Percentiles rank a stretch among this genome's conserved stretches.
Evolutionary conservation across 108 stramenopile species (phyloP).

Genomic region (Cyclostephanos tholiformis): DNA sequence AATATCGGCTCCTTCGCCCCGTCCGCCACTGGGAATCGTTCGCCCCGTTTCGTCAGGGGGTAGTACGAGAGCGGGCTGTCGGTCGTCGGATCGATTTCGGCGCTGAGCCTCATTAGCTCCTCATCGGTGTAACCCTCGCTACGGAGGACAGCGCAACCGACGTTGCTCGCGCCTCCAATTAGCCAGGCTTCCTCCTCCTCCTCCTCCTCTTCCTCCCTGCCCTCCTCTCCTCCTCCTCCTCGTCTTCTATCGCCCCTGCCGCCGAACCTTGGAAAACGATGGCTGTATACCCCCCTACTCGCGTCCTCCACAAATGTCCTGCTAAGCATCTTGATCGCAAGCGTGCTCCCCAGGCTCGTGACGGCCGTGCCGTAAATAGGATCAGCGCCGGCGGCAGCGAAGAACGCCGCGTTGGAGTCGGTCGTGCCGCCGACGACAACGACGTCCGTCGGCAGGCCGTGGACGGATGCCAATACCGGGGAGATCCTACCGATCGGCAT

Average conservation of each 20-base stretch:
- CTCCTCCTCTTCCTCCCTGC: constrained; percentile 89
- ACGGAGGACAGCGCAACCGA: constrained; percentile 89
- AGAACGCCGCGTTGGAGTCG: constrained; percentile 93
- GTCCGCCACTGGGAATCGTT: constrained; percentile 91
- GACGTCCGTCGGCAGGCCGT: constrained; percentile 59
- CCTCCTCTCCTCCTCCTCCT: constrained; percentile 68
- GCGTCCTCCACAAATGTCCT: constrained; percentile 84
- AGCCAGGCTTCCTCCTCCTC: constrained; percentile 76
- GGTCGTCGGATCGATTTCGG: constrained; percentile 66
- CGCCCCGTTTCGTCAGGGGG: constrained; percentile 82
- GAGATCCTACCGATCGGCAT: constrained; percentile 76
- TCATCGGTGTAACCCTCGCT: constrained; percentile 75
- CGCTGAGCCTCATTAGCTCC: constrained; percentile 65
- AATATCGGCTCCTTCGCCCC: constrained; percentile 72
- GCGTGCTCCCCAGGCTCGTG: constrained; percentile 83
- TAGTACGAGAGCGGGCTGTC: constrained; percentile 81
- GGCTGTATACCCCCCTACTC: constrained; percentile 85
- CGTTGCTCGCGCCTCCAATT: constrained; percentile 92
- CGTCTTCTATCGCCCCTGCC: constrained; percentile 17
- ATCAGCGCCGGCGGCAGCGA: constrained; percentile 67
- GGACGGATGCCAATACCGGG: constrained; percentile 46
- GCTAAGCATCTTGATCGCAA: constrained; percentile 88
- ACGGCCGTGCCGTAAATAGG: constrained; percentile 84
- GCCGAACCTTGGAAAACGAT: constrained; percentile 76
- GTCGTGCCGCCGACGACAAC: constrained; percentile 91